Evolutionary conservation across 1,284 basidiomycete species (phyloP), one percentile per base, ranked within the genome.

Genomic region (Xerocomus nothofagi): DNA sequence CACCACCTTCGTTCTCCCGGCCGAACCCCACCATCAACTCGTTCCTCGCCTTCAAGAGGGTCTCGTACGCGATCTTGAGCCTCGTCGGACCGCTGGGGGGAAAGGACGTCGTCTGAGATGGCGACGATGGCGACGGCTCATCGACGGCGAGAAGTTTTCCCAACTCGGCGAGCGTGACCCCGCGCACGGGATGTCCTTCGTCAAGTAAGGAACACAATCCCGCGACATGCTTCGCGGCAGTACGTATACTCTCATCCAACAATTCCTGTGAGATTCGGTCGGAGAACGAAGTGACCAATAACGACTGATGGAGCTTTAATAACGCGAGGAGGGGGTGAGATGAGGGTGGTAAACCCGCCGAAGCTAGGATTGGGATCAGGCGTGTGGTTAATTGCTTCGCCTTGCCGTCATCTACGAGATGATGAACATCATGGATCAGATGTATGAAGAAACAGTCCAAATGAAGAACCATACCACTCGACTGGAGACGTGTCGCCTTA

Each of bases 91-190:
- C 86, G 8, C 78, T 82, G 0, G 86, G 86, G 3, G 87, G 87
- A 60, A 83, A 87, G 3, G 62, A 39, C 51, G 55, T 47, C 47
- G 54, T 41, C 47, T 53, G 37, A 42, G 49, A 39, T 4, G 48
- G 49, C 43, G 52, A 46, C 20, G 50, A 49, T 15, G 73, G 79
- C 30, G 63, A 62, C 0, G 80, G 81, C 62, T 89, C 86, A 59
- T 91, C 89, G 0, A 90, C 85, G 0, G 82, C 78, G 6, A 93
- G 74, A 3, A 94, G 71, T 66, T 93, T 93, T 0, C 89, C 92
- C 15, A 92, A 73, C 62, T 94, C 91, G 2, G 87, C 84, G 6
- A 88, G 71, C 5, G 88, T 82, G 31, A 97, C 70, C 0, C 81
- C 91, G 5, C 89, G 77, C 0, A 87, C 79, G 0, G 94, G 93